Conservation (phyloP, 1,284 basidiomycete genomes). For the Boletus holoroseus region DNA sequence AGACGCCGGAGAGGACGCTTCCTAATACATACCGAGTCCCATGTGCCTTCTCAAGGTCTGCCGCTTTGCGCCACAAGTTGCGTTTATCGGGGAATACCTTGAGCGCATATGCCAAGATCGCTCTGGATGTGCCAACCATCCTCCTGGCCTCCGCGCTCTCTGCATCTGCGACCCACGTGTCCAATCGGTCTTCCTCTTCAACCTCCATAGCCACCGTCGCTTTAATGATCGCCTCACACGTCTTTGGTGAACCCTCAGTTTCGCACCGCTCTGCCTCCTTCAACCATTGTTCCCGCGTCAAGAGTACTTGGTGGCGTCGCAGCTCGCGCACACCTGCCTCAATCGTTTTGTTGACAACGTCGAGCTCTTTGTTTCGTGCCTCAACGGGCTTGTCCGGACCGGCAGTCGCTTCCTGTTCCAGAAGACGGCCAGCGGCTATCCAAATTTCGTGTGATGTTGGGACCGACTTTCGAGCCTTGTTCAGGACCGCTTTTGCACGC, state of each 20-base stretch:
- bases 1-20: not conserved
- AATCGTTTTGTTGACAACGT: constrained; percentile 83
- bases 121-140: constrained; percentile 77
- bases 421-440: constrained; percentile 90
- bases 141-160: constrained; percentile 74
- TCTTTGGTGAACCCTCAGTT: constrained; percentile 76
- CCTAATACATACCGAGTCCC: constrained; percentile 58
- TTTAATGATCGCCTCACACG: constrained; percentile 93
- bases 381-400: constrained; percentile 48
- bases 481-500: constrained; percentile 88
- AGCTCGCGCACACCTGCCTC: constrained; percentile 77
- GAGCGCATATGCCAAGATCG: constrained; percentile 85
- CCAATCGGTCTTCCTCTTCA: constrained; percentile 88
- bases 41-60: constrained; percentile 86
- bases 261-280: constrained; percentile 94
- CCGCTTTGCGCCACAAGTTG: constrained; percentile 84
- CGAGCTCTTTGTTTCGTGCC: constrained; percentile 56
- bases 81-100: constrained; percentile 86
- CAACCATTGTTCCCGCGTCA: constrained; percentile 94
- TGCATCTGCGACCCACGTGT: constrained; percentile 91
- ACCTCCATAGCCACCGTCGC: constrained; percentile 92
- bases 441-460: constrained; percentile 98
- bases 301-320: constrained; percentile 77
- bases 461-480: constrained; percentile 90
- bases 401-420: constrained; percentile 74